Conservation (phyloP, 2,329 filamentous ascomycete species). For the Penicillium glabrum region DNA sequence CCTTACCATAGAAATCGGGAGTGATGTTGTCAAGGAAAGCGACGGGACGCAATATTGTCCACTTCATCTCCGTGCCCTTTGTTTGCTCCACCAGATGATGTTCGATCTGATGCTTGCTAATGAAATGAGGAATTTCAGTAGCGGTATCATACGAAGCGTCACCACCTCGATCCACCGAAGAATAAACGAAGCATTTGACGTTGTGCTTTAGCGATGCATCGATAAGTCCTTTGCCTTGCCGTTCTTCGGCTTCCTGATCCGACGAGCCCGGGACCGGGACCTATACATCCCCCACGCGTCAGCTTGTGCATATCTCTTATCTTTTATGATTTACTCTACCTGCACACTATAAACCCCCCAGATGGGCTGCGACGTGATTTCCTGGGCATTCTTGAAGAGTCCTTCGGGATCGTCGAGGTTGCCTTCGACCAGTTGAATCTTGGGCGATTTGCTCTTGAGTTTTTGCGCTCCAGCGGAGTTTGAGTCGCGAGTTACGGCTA, state of each 20-base stretch:
- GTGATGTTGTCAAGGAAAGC: constrained; percentile 62
- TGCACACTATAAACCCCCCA: constrained; percentile 66
- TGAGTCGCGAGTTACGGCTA: constrained; percentile 61
- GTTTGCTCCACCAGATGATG: constrained; percentile 55
- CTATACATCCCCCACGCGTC: neutral
- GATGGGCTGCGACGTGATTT: constrained; percentile 40
- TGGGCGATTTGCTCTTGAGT: constrained; percentile 46
- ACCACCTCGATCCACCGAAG: constrained; percentile 63
- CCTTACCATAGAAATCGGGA: constrained; percentile 48
- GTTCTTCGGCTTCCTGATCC: constrained; percentile 42
- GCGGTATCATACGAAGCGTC: constrained; percentile 51
- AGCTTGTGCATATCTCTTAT: neutral
- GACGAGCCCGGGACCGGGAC: neutral
- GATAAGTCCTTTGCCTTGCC: constrained; percentile 59
- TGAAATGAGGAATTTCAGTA: constrained; percentile 63
- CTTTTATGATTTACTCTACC: constrained; percentile 30
- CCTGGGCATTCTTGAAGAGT: constrained; percentile 51
- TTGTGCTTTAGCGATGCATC: constrained; percentile 57
- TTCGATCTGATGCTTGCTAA: constrained; percentile 62
- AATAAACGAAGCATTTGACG: constrained; percentile 64
- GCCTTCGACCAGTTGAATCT: constrained; percentile 58
- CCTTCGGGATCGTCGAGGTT: constrained; percentile 53
- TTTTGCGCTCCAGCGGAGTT: constrained; percentile 52
- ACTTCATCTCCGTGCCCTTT: constrained; percentile 51
- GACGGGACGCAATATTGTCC: constrained; percentile 62